These are phyloP conservation scores for Clarkia xantiana DNA, from an alignment of 345 rosid genomes.

Conservation along the genomic window DNA sequence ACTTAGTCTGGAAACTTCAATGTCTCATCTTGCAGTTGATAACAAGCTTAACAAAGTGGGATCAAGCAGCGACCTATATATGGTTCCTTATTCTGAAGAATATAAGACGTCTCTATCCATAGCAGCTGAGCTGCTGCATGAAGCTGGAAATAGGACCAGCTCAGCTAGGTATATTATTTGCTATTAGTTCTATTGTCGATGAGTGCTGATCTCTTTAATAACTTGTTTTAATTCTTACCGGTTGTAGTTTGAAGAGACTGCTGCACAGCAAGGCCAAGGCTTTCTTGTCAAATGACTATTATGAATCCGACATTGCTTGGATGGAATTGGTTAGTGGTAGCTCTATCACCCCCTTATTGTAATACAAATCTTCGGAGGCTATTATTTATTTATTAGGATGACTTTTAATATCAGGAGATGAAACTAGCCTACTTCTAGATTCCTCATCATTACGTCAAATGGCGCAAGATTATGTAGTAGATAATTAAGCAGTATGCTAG, in stretches of 20 bases:
- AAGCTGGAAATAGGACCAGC: conserved; percentile 70
- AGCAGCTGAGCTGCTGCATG: conserved; percentile 62
- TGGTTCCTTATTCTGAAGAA: conserved; percentile 53
- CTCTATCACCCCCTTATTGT: background rate
- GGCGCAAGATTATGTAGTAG: too few species aligned
- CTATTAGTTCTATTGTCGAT: background rate
- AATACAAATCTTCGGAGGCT: background rate
- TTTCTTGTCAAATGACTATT: conserved; percentile 78
- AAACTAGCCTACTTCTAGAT: too few species aligned
- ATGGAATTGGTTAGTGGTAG: conserved; percentile 72
- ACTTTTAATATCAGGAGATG: too few species aligned
- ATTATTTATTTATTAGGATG: too few species aligned
- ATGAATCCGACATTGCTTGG: conserved; percentile 90
- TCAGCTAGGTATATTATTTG: conserved; percentile 40
- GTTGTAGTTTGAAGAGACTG: conserved; percentile 68
- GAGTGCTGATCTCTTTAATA: background rate
- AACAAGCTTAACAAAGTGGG: conserved; percentile 17
- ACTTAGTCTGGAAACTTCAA: conserved; percentile 26
- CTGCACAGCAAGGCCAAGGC: conserved; percentile 80
- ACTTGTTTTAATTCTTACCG: conserved; percentile 9
- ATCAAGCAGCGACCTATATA: conserved; percentile 34
- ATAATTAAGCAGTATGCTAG: too few species aligned
- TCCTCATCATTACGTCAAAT: too few species aligned
- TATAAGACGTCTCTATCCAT: conserved; percentile 44
- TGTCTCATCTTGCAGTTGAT: conserved; percentile 14